A percentile compares a stretch with the other conserved stretches of the same genome.
Evolutionary conservation across 2,329 filamentous ascomycete species (phyloP).

Genomic region (Chaetomiaceae sp.): DNA sequence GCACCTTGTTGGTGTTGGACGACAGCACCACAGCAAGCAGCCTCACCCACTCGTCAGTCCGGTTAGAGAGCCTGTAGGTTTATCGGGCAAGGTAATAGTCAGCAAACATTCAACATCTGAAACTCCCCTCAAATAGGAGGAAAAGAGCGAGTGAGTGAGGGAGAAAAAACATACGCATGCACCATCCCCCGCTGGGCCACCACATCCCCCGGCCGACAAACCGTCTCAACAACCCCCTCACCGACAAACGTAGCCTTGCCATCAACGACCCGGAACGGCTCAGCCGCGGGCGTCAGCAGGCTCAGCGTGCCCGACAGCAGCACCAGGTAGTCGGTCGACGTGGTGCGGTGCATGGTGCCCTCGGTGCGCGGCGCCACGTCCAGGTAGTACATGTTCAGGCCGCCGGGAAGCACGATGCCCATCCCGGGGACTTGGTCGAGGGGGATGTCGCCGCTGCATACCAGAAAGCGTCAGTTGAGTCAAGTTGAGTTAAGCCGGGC

Average conservation of each 20-base stretch:
- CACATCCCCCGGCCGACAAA: conserved; percentile 1
- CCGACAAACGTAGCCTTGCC: conserved; percentile 1
- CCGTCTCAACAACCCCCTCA: conserved; percentile 2
- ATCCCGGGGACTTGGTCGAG: conserved; percentile 5
- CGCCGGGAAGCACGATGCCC: conserved; percentile 8
- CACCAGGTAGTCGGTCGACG: conserved; percentile 6
- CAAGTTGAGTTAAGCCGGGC: too few relatives aligned
- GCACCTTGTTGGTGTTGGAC: conserved; percentile 4
- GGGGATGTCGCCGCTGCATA: not conserved
- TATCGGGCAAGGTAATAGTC: too few relatives aligned
- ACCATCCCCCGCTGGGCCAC: conserved; percentile 5
- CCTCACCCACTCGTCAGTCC: conserved; percentile 4
- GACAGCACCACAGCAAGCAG: conserved; percentile 5
- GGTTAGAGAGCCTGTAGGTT: conserved; percentile 6
- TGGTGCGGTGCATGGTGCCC: conserved; percentile 8
- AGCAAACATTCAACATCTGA: not conserved
- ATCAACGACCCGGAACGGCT: not conserved
- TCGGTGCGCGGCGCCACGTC: conserved; percentile 6
- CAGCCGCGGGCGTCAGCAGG: not conserved
- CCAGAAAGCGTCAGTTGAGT: too few relatives aligned
- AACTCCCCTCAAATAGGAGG: not conserved
- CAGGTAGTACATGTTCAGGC: conserved; percentile 9
- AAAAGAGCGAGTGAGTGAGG: not conserved
- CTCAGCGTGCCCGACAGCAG: conserved; percentile 2
- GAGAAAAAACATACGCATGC: not conserved